Evolutionary conservation across 1,284 basidiomycete genomes (phyloP), one percentile per base, ranked within the genome.

Genomic region (Apiotrichum laibachii): DNA sequence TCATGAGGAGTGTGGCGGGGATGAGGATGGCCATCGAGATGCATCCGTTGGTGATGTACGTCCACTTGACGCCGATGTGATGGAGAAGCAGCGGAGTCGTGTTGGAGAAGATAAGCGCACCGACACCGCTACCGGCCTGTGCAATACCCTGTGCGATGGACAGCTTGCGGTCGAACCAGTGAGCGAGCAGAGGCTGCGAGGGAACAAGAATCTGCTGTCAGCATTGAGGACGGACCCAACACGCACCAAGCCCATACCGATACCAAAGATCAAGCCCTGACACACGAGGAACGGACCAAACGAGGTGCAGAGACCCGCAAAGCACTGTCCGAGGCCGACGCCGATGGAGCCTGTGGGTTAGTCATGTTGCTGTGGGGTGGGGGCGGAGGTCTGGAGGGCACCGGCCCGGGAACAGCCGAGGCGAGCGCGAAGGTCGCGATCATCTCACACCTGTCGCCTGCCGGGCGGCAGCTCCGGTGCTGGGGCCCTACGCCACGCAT

Each of bases 1-100:
- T 72, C 50, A 80, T 60, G 26, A 79, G 64, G 5, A 75, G 47
- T 5, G 75, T 64, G 16, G 71, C 67, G 6, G 77, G 78, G 9
- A 76, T 49, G 10, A 79, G 67, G 12, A 79, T 67, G 1, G 65
- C 70, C 9, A 73, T 59, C 4, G 74, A 75, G 16, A 79, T 72
- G 22, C 75, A 65, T 9, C 76, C 80, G 59, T 78, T 76, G 61
- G 76, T 73, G 59, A 78, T 67, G 33, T 76, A 65, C 1, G 76
- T 71, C 68, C 68, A 74, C 56, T 72, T 74, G 40, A 79, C 69
- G 26, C 71, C 70, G 16, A 75, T 49, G 11, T 53, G 51, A 40
- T 73, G 68, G 15, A 79, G 67, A 4, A 70, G 59, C 1, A 72
- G 40, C 2, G 74, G 72, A 2, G 77, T 76, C 9, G 70, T 75